Evolutionary conservation across 148 eudicot species (phyloP).

Genomic region (Rhododendron griersonianum): DNA sequence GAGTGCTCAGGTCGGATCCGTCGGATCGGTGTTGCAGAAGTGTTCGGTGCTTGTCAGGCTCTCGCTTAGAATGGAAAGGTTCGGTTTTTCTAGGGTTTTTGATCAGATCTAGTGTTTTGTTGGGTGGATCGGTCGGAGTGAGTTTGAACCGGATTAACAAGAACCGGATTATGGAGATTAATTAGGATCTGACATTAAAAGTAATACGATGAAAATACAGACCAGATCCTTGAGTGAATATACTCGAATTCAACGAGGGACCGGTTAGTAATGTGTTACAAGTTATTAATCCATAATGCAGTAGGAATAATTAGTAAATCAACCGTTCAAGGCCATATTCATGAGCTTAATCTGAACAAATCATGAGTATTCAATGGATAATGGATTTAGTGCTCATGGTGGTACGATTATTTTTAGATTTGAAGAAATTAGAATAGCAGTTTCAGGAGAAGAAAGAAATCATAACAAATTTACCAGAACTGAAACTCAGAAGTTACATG

Average conservation of each 20-base stretch:
- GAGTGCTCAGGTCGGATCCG: conserved; percentile 46
- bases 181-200: not conserved
- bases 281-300: not conserved
- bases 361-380: not conserved
- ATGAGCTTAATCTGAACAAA: not conserved
- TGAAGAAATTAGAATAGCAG: not conserved
- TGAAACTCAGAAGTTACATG: not conserved
- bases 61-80: conserved; percentile 82
- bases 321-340: not conserved
- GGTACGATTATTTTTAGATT: not conserved
- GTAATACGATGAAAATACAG: not conserved
- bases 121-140: conserved; percentile 8
- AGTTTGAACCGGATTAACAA: not conserved
- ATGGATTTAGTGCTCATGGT: not conserved
- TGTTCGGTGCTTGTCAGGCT: conserved; percentile 63
- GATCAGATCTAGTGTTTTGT: conserved; percentile 33
- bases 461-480: not conserved
- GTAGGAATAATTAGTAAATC: not conserved
- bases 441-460: not conserved
- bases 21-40: conserved; percentile 69
- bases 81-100: conserved; percentile 10
- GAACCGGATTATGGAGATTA: not conserved
- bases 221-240: not conserved
- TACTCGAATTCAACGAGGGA: not conserved
- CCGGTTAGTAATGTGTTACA: not conserved